A percentile compares a stretch with the other conserved stretches of the same genome.
These are phyloP conservation scores for Tripidium arundinaceum DNA, from an alignment of 202 grass and related monocot species.

Conservation along the genomic window DNA sequence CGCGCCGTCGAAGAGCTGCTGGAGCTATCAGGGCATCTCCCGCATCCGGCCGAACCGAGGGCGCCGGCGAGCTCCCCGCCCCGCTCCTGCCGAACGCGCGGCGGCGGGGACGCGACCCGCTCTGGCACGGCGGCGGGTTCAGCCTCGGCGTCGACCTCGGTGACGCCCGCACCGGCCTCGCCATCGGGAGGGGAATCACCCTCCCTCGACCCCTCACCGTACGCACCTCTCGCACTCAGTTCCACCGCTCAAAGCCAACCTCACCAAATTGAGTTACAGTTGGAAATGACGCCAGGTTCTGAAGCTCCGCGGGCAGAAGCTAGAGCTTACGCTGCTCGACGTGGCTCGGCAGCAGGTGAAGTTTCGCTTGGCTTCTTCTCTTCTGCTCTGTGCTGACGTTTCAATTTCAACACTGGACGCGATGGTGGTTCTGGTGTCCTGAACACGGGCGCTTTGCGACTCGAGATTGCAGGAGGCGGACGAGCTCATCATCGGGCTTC, in stretches of 20 bases:
- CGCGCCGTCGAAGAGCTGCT: background rate
- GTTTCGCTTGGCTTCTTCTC: background rate
- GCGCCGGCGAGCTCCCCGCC: slow-evolving; percentile 16
- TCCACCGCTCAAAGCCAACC: background rate
- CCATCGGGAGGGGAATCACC: slow-evolving; percentile 58
- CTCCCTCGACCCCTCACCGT: slow-evolving; percentile 70
- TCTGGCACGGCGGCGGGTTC: slow-evolving; percentile 58
- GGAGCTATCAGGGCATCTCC: slow-evolving; percentile 12
- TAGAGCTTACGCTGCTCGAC: slow-evolving; percentile 63
- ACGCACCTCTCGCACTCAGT: slow-evolving; percentile 3
- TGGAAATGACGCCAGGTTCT: slow-evolving; percentile 48
- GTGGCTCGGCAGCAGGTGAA: slow-evolving; percentile 60
- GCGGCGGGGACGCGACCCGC: slow-evolving; percentile 50
- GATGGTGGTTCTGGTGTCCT: background rate
- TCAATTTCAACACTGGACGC: background rate
- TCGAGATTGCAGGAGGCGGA: slow-evolving; percentile 51
- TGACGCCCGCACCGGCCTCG: slow-evolving; percentile 53
- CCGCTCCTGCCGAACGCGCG: slow-evolving; percentile 63
- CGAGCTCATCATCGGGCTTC: slow-evolving; percentile 79
- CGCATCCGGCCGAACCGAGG: background rate
- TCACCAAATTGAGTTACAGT: background rate
- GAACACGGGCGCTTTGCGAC: background rate
- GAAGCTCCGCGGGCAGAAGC: slow-evolving; percentile 59
- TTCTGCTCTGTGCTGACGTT: slow-evolving; percentile 1
- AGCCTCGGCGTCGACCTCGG: slow-evolving; percentile 86